Conservation (phyloP, 306 rosid genomes). For the Cercis canadensis region DNA sequence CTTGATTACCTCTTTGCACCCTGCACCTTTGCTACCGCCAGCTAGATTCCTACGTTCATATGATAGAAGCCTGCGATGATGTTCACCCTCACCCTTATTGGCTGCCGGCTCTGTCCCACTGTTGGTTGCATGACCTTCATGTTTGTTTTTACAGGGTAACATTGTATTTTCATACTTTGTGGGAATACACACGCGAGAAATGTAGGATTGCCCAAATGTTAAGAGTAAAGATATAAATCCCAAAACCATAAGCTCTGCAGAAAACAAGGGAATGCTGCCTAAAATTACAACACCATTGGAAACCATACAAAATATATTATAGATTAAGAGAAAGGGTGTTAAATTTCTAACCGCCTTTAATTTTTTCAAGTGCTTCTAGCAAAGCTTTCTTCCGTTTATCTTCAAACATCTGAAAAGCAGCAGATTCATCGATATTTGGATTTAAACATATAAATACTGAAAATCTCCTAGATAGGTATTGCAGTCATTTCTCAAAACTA, state of each 20-base stretch:
- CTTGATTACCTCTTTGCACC: constrained; percentile 50
- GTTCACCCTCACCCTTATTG: constrained; percentile 20
- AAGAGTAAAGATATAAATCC: constrained; percentile 90
- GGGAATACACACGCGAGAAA: constrained; percentile 66
- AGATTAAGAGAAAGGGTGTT: not conserved
- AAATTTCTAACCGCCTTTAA: constrained; percentile 69
- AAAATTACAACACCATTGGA: too few relatives aligned
- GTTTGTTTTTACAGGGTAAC: constrained; percentile 66
- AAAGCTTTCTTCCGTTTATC: constrained; percentile 65
- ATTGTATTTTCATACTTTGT: constrained; percentile 49
- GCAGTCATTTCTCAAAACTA: too few relatives aligned
- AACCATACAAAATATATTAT: too few relatives aligned
- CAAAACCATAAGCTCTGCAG: constrained; percentile 95
- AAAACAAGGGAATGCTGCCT: not conserved
- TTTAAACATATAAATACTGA: too few relatives aligned
- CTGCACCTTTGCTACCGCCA: constrained; percentile 16
- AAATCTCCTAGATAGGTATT: too few relatives aligned
- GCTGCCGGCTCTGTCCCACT: constrained; percentile 15
- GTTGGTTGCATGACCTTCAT: not conserved
- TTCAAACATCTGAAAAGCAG: constrained; percentile 60
- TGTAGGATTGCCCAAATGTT: constrained; percentile 85
- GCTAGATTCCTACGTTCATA: constrained; percentile 68
- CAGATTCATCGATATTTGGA: not conserved
- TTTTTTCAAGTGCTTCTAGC: constrained; percentile 91
- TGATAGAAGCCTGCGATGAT: constrained; percentile 71